Evolutionary conservation across 345 rosid genomes (phyloP), one percentile per base, ranked within the genome.

Genomic region (Luvunga scandens): DNA sequence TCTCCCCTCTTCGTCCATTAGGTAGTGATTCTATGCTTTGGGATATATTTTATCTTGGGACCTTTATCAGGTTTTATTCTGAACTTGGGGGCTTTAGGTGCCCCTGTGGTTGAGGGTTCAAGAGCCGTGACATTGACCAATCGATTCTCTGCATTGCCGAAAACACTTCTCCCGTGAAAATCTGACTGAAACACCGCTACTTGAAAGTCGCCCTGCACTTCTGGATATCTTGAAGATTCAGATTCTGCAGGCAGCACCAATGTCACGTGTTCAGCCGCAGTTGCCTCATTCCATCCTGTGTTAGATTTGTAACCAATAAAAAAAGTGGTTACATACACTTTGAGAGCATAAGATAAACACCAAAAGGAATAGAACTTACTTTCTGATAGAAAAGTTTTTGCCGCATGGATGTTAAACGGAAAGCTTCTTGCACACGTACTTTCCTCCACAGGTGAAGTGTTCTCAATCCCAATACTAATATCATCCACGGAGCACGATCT

Each of bases 221-320:
- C 86, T 2, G 69, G 71, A 45, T 30, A 60, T 76, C 76, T 79
- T 39, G 65, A 69, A 75, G 81, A 62, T 48, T 88, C 89, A 16
- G 75, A 79, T 73, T 88, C 88, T 25, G 85, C 82, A 28, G 88
- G 79, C 66, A 91, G 84, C 78, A 86, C 86, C 87, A 94, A 80
- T 70, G 80, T 88, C 83, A 93, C 91, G 78, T 94, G 98, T 71
- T 91, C 89, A 1, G 79, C 81, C 9, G 88, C 88, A 38, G 84
- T 85, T 68, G 94, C 94, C 85, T 87, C 90, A 84, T 90, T 93
- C 99, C 99, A 97, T 85, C 98, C 99, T 97, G 84, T 76, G 74
- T 53, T 59, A 69, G 30, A 61, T 36, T 7, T 73, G 48, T 10
- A 67, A 59, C 8, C 42, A 42, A 48, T 36, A 70, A 76, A 70